Percentiles rank a stretch among this genome's conserved stretches.
These are phyloP conservation scores for Filobasidium uniguttulatum DNA, from an alignment of 1,284 basidiomycete genomes.

Conservation along the genomic window DNA sequence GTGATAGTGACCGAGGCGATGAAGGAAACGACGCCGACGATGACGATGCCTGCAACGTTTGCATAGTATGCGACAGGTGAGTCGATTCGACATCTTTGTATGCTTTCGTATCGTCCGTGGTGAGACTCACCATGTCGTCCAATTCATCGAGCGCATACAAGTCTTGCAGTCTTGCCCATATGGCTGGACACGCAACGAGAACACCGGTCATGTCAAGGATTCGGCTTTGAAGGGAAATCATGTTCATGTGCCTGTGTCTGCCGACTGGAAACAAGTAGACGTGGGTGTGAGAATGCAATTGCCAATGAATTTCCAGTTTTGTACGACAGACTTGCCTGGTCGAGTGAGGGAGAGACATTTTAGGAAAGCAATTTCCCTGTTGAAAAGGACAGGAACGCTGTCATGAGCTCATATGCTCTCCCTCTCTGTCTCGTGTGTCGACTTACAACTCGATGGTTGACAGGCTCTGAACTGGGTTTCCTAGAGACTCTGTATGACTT, in stretches of 20 bases:
- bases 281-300: background rate
- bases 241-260: conserved; percentile 10
- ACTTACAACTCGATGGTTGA: conserved; percentile 5
- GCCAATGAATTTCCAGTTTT: background rate
- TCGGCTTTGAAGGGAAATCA: conserved; percentile 8
- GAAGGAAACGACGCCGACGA: conserved; percentile 4
- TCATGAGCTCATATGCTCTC: background rate
- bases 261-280: conserved; percentile 2
- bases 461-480: too few relatives aligned
- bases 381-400: background rate
- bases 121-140: conserved; percentile 11
- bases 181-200: background rate
- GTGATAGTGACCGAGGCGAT: background rate
- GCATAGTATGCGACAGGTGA: background rate
- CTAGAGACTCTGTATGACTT: too few relatives aligned
- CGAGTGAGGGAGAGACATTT: conserved; percentile 5
- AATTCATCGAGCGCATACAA: conserved; percentile 10
- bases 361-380: conserved; percentile 6
- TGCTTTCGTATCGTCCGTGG: background rate
- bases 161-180: conserved; percentile 6
- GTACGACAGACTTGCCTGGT: background rate
- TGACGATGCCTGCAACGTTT: background rate
- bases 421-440: background rate
- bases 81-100: background rate
- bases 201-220: conserved; percentile 8